A percentile compares a stretch with the other conserved stretches of the same genome.
Conservation (phyloP, 2,329 filamentous ascomycete species). For the Colletotrichum echinochloae region DNA sequence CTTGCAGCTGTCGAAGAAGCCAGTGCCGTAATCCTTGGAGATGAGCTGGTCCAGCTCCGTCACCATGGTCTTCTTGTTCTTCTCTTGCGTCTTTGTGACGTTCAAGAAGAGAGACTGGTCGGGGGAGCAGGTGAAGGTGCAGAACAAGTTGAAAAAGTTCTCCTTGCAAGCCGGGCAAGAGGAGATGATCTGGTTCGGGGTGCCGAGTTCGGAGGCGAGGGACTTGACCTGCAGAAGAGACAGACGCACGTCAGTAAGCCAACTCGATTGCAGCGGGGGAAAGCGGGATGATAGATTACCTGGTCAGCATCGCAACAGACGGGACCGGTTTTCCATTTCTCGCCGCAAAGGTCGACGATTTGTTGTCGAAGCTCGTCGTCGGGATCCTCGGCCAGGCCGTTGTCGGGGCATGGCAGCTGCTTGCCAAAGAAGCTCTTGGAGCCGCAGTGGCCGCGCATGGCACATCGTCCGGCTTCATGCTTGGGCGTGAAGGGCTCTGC, state of each 20-base stretch:
- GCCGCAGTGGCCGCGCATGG: conserved; percentile 91
- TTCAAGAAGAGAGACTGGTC: conserved; percentile 97
- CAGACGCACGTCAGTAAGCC: neutral
- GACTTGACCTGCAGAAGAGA: conserved; percentile 76
- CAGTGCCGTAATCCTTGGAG: conserved; percentile 83
- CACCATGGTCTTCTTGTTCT: conserved; percentile 69
- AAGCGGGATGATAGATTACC: conserved; percentile 58
- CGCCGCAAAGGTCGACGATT: conserved; percentile 86
- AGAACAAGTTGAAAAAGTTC: conserved; percentile 99
- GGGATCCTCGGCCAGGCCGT: conserved; percentile 82
- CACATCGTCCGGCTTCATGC: conserved; percentile 89
- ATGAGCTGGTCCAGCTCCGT: conserved; percentile 92
- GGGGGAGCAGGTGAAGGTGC: conserved; percentile 97
- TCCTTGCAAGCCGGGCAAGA: conserved; percentile 97
- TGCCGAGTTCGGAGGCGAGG: conserved; percentile 85
- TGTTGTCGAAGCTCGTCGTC: conserved; percentile 78
- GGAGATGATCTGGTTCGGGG: conserved; percentile 88
- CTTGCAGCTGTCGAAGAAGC: conserved; percentile 97
- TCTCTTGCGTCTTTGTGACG: conserved; percentile 79
- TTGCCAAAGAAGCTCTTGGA: conserved; percentile 91
- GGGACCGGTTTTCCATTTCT: conserved; percentile 84
- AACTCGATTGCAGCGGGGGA: neutral
- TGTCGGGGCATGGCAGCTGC: conserved; percentile 92
- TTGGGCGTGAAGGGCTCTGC: conserved; percentile 62
- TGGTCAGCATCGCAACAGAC: conserved; percentile 89